Conservation (phyloP, 192 early-diverging fungal species). For the Martensiomyces pterosporus region DNA sequence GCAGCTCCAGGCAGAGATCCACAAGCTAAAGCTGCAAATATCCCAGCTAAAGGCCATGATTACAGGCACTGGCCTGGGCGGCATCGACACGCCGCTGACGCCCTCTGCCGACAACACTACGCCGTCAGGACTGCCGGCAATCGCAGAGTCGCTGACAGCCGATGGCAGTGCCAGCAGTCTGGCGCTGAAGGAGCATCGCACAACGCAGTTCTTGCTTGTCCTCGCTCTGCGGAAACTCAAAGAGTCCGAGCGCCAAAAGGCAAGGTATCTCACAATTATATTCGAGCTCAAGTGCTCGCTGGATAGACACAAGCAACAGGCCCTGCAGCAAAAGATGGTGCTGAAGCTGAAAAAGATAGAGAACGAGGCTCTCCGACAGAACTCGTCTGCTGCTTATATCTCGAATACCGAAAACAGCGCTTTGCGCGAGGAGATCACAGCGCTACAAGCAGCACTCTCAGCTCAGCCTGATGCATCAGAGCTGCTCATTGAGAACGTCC, state of each 20-base stretch:
- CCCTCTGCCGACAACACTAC: neutral
- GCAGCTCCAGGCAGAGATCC: constrained; percentile 60
- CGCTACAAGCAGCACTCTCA: constrained; percentile 27
- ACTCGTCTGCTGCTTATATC: constrained; percentile 12
- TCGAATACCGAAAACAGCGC: constrained; percentile 37
- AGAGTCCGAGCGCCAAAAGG: constrained; percentile 50
- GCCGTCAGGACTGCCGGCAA: neutral
- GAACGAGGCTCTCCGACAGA: constrained; percentile 24
- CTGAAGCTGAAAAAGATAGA: constrained; percentile 36
- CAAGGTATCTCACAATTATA: constrained; percentile 46
- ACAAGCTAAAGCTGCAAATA: constrained; percentile 51
- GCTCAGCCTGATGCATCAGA: constrained; percentile 41
- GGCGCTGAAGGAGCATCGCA: constrained; percentile 41
- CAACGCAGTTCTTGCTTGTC: constrained; percentile 41
- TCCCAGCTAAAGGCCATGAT: constrained; percentile 19
- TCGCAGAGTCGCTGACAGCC: too few relatives aligned
- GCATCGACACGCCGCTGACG: neutral
- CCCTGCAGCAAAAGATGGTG: constrained; percentile 41
- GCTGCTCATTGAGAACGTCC: constrained; percentile 41
- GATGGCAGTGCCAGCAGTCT: too few relatives aligned
- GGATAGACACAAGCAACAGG: constrained; percentile 31
- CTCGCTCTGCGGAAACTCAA: constrained; percentile 52
- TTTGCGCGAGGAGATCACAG: constrained; percentile 41
- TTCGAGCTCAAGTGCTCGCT: constrained; percentile 46
- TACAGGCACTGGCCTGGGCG: neutral